Conservation (phyloP, 352 stramenopile genomes). For the Globisporangium paddicum region DNA sequence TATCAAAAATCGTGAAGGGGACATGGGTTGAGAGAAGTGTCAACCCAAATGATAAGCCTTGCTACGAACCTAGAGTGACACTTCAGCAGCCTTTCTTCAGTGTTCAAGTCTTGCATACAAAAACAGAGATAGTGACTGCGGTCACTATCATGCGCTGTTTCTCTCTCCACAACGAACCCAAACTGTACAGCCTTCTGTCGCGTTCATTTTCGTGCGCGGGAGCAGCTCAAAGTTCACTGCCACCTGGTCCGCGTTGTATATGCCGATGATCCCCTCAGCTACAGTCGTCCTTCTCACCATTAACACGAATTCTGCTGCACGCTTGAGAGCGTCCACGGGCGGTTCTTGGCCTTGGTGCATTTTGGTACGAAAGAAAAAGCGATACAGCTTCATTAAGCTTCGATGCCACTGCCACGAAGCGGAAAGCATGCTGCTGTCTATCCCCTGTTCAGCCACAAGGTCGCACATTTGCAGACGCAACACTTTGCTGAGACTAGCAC, state of each 20-base stretch:
- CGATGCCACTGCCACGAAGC: slow-evolving; percentile 6
- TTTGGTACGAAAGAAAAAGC: slow-evolving; percentile 15
- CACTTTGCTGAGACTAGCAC: slow-evolving; percentile 5
- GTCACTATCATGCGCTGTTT: slow-evolving; percentile 20
- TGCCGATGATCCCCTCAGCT: slow-evolving; percentile 8
- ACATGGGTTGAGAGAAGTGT: no score
- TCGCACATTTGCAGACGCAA: not conserved
- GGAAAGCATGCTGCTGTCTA: not conserved
- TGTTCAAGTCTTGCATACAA: no score
- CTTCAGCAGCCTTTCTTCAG: no score
- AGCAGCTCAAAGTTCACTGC: slow-evolving; percentile 26
- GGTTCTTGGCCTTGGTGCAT: slow-evolving; percentile 16
- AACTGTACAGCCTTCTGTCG: slow-evolving; percentile 14
- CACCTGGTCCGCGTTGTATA: slow-evolving; percentile 24
- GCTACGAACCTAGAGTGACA: no score
- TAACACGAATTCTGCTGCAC: slow-evolving; percentile 5
- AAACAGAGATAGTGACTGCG: no score
- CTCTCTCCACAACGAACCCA: slow-evolving; percentile 24
- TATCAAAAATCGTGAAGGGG: no score
- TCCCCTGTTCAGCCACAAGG: not conserved
- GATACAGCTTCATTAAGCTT: slow-evolving; percentile 5
- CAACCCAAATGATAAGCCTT: no score
- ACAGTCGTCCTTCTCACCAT: not conserved
- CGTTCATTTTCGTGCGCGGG: slow-evolving; percentile 15
- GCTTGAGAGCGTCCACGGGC: not conserved